Evolutionary conservation across 257 asterid genomes (phyloP), one percentile per base, ranked within the genome.

Genomic region (Nyctanthes arbortristis): DNA sequence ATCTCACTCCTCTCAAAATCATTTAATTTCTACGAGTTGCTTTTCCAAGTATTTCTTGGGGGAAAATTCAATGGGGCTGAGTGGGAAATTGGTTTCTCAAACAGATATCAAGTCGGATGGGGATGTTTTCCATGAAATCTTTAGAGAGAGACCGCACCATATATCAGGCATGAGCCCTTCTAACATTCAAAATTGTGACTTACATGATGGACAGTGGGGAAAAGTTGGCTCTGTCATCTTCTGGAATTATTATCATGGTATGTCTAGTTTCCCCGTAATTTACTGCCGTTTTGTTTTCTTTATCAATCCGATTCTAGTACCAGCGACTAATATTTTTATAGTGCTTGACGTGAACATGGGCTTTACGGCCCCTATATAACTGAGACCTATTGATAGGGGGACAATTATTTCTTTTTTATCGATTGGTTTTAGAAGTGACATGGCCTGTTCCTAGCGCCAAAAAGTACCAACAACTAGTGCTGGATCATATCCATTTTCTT

Each of bases 51-150:
- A 29, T 11, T 16, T 0, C 31, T 36, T 8, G 37, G 36, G 4
- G 3, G 22, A 11, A 16, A 49, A 33, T 3, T 8, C 20, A 7
- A 61, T 39, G 74, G 75, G 33, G 13, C 40, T 77, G 1, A 45
- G 16, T 13, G 82, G 79, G 32, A 74, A 78, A 56, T 25, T 78
- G 68, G 79, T 74, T 31, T 52, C 77, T 4, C 35, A 39, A 22
- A 56, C 66, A 35, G 52, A 2, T 22, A 65, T 78, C 4, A 78
- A 73, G 63, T 64, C 73, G 0, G 73, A 69, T 45, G 83, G 83
- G 70, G 83, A 74, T 78, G 77, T 74, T 16, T 79, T 79, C 29
- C 83, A 79, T 20, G 77, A 79, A 24, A 34, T 79, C 2, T 79
- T 70, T 43, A 56, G 75, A 29, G 75, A 79, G 18, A 79, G 49